Evolutionary conservation across 441 rosid species (phyloP).

Genomic region (Cnidoscolus chayamansa): DNA sequence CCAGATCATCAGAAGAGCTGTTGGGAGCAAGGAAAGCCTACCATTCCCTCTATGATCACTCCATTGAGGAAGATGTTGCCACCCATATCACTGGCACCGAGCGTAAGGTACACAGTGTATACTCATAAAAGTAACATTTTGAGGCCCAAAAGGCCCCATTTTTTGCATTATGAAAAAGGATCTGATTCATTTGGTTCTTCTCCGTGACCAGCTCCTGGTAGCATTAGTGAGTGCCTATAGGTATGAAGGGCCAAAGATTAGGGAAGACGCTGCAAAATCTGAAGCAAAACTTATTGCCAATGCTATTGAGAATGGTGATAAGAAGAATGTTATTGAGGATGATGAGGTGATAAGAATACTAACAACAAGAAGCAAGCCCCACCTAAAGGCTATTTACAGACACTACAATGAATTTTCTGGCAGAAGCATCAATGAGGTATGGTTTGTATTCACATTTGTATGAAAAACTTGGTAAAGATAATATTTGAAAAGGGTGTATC

Average conservation of each 20-base stretch:
- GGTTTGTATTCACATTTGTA: too few relatives aligned
- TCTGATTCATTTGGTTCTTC: not conserved
- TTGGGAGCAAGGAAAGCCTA: slow-evolving; percentile 86
- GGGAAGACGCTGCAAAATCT: slow-evolving; percentile 48
- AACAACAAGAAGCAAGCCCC: slow-evolving; percentile 70
- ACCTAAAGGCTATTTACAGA: slow-evolving; percentile 47
- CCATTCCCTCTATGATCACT: slow-evolving; percentile 76
- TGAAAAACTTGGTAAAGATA: too few relatives aligned
- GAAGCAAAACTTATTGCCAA: slow-evolving; percentile 55
- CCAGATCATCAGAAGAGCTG: slow-evolving; percentile 71
- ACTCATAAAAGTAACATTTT: not conserved
- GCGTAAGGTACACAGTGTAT: slow-evolving; percentile 45
- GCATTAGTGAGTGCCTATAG: slow-evolving; percentile 88
- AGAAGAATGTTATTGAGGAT: slow-evolving; percentile 39
- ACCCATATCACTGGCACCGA: slow-evolving; percentile 41
- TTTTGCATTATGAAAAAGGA: not conserved
- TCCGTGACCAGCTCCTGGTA: slow-evolving; percentile 59
- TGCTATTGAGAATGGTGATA: slow-evolving; percentile 41
- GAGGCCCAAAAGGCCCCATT: not conserved
- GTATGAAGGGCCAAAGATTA: slow-evolving; percentile 64
- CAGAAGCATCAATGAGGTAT: slow-evolving; percentile 48
- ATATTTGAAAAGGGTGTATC: too few relatives aligned
- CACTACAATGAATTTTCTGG: slow-evolving; percentile 50
- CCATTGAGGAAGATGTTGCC: slow-evolving; percentile 80
- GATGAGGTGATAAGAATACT: slow-evolving; percentile 69